These are phyloP conservation scores for Hypsizygus marmoreus DNA, from an alignment of 768 basidiomycete genomes.

Conservation along the genomic window DNA sequence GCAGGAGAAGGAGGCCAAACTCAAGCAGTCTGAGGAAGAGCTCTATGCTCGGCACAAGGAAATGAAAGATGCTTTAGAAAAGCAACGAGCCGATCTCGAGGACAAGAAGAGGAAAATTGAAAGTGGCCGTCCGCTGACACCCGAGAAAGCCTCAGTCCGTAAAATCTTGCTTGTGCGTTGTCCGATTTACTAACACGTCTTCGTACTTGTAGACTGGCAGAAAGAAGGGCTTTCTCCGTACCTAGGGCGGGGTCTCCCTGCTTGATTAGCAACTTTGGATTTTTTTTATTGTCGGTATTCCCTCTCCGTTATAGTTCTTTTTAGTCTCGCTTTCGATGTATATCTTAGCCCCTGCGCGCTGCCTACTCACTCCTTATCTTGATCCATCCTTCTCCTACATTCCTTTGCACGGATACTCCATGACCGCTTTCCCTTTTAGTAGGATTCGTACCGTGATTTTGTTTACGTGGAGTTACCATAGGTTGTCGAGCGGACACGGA, in stretches of 20 bases:
- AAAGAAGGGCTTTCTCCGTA: constrained; percentile 78
- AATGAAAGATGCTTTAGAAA: constrained; percentile 99
- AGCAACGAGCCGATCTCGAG: constrained; percentile 92
- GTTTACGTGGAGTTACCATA: constrained; percentile 45
- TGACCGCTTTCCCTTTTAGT: constrained; percentile 52
- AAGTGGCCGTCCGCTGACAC: constrained; percentile 91
- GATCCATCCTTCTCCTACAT: constrained; percentile 56
- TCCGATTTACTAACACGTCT: constrained; percentile 17
- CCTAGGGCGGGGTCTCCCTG: too few species aligned
- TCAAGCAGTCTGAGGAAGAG: constrained; percentile 99
- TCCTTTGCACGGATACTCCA: constrained; percentile 62
- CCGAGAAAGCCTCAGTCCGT: constrained; percentile 87
- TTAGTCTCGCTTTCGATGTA: constrained; percentile 37
- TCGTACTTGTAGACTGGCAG: constrained; percentile 48
- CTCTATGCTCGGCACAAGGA: constrained; percentile 98
- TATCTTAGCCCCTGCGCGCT: constrained; percentile 39
- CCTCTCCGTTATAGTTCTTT: constrained; percentile 22
- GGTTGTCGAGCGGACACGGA: too few species aligned
- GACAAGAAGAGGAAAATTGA: constrained; percentile 98
- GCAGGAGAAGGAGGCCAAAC: constrained; percentile 97
- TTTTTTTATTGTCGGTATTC: constrained; percentile 29
- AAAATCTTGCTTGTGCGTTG: constrained; percentile 7
- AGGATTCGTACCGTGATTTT: constrained; percentile 44
- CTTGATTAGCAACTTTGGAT: too few species aligned
- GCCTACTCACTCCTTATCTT: constrained; percentile 46